Conservation (phyloP, 2,329 filamentous ascomycete genomes). For the Penicillium sp. region DNA sequence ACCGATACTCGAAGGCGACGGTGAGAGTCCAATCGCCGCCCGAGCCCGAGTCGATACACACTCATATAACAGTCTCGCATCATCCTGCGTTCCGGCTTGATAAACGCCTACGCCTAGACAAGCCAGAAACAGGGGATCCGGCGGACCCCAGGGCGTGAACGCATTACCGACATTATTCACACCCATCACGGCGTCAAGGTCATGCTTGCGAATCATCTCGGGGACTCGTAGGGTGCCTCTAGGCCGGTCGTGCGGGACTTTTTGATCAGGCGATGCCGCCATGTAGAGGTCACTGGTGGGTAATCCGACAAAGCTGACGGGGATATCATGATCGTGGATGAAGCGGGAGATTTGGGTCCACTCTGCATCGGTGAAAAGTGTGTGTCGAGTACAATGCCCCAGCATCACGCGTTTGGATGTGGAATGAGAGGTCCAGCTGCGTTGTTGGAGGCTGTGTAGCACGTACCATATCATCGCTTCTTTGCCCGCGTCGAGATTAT, state of each 20-base stretch:
- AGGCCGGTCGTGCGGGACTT: slow-evolving; percentile 35
- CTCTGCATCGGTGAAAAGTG: slow-evolving; percentile 56
- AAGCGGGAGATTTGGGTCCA: slow-evolving; percentile 54
- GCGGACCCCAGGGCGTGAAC: slow-evolving; percentile 71
- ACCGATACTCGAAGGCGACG: slow-evolving; percentile 3
- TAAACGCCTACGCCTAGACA: slow-evolving; percentile 68
- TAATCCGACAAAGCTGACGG: slow-evolving; percentile 68
- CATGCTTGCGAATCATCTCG: slow-evolving; percentile 62
- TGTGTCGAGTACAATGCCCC: slow-evolving; percentile 71
- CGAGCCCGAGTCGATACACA: slow-evolving; percentile 53
- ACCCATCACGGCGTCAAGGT: slow-evolving; percentile 63
- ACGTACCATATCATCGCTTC: slow-evolving; percentile 60
- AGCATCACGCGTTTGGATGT: slow-evolving; percentile 59
- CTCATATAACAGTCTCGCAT: slow-evolving; percentile 63
- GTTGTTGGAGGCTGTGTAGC: slow-evolving; percentile 54
- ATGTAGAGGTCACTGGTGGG: slow-evolving; percentile 74
- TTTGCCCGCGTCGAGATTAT: slow-evolving; percentile 59
- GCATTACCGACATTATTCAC: slow-evolving; percentile 76
- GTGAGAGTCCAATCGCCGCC: slow-evolving; percentile 39
- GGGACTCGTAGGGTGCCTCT: slow-evolving; percentile 67
- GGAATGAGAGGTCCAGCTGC: slow-evolving; percentile 53
- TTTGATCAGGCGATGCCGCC: slow-evolving; percentile 57
- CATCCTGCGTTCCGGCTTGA: slow-evolving; percentile 64
- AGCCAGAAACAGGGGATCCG: slow-evolving; percentile 67
- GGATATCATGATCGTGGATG: slow-evolving; percentile 55